Evolutionary conservation across 495 filamentous ascomycete species (phyloP), one percentile per base, ranked within the genome.

Genomic region (Paragyromitra xinjiangensis): DNA sequence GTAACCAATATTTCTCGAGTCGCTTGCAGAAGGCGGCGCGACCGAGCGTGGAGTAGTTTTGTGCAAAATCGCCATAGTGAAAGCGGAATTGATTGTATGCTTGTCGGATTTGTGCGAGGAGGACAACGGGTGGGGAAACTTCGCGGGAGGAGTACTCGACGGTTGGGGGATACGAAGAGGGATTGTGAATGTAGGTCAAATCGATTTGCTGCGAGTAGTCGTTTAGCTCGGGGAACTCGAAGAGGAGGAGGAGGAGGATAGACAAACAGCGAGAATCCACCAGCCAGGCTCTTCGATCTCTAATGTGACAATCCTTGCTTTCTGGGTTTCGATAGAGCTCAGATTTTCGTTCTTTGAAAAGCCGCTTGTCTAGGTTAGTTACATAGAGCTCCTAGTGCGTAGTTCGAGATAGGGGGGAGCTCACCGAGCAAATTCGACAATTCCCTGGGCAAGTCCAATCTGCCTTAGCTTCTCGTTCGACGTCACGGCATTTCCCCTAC

Each of bases 381-480:
- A 19, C 51, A n/a, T 77, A 61, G 74, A 76, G 69, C 51, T 70
- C 51, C 9, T 11, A 6, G 1, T 37, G 29, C 12, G 19, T 45
- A 48, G 44, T 67, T 69, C 77, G 69, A 51, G 67, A 55, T 69
- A 70, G 55, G 80, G 55, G 67, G 29, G 69, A 61, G 70, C 85
- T 65, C 83, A 92, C 91, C 87, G 90, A 76, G 92, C 92, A 85
- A 99, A 98, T 83, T 91, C 92, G 71, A 97, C 93, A 90, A 98
- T 97, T 67, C 94, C 95, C 86, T 99, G 95, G 65, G 95, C 96
- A 77, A 99, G 88, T n/a, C 95, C 95, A 83, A 99, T 92, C 85
- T 97, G 93, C 75, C 96, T 89, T 80, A 98, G 84, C 76, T 88
- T 91, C 85, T 95, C 91, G 83, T 98, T 97, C 73, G 87, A 58